Conservation (phyloP, 345 rosid genomes). For the Heritiera fomes region DNA sequence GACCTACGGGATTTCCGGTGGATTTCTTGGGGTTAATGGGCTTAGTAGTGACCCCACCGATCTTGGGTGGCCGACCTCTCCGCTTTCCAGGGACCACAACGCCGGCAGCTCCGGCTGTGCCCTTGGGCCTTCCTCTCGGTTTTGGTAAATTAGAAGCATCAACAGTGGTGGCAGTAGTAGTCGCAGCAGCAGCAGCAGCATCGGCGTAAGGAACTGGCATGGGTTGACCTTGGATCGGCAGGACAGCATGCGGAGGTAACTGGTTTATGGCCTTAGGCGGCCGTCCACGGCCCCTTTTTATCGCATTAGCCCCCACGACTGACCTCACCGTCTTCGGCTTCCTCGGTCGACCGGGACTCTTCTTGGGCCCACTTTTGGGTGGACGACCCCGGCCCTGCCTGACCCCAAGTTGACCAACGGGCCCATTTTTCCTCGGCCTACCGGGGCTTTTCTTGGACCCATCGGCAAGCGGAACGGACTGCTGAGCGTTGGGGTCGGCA, state of each 20-base stretch:
- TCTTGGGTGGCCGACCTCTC: conserved; percentile 56
- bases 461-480: not conserved
- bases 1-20: conserved; percentile 55
- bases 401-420: conserved; percentile 4
- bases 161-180: not conserved
- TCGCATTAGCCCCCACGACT: conserved; percentile 21
- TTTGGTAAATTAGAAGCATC: conserved; percentile 14
- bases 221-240: conserved; percentile 22
- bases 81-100: conserved; percentile 34
- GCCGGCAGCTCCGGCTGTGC: not conserved
- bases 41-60: conserved; percentile 26
- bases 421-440: conserved; percentile 46
- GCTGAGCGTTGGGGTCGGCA: not conserved
- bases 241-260: not conserved
- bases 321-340: conserved; percentile 33
- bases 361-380: conserved; percentile 33
- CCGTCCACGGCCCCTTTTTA: conserved; percentile 37
- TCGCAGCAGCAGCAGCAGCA: not conserved
- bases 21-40: conserved; percentile 32
- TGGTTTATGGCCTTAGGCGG: conserved; percentile 29
- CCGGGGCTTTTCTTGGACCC: conserved; percentile 37
- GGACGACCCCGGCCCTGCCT: conserved; percentile 47
- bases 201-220: conserved; percentile 29
- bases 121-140: conserved; percentile 61
- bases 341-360: conserved; percentile 43